Percentiles rank a stretch among this genome's conserved stretches.
Evolutionary conservation across 345 rosid species (phyloP).

Genomic region (Lumnitzera littorea): DNA sequence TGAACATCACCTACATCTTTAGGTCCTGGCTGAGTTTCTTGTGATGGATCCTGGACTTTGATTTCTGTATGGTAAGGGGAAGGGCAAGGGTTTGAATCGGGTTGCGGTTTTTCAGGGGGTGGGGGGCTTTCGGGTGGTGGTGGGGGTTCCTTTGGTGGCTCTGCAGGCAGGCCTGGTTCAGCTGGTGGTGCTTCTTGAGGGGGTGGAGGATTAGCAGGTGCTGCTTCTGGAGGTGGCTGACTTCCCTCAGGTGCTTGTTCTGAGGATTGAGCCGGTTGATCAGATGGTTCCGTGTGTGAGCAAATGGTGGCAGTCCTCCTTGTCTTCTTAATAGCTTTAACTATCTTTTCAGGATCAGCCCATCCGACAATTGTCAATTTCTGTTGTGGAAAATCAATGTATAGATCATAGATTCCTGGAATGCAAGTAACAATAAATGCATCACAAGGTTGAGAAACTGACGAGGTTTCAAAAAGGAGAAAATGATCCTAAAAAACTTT

Average conservation of each 20-base stretch:
- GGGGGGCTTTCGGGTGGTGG: conserved; percentile 22
- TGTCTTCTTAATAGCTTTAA: conserved; percentile 57
- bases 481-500: background rate
- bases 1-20: conserved; percentile 50
- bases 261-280: conserved; percentile 29
- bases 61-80: background rate
- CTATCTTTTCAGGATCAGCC: conserved; percentile 59
- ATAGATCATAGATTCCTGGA: conserved; percentile 54
- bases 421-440: background rate
- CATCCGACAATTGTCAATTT: conserved; percentile 60
- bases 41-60: background rate
- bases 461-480: background rate
- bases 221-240: conserved; percentile 22
- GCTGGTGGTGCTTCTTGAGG: conserved; percentile 37
- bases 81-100: conserved; percentile 1
- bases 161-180: conserved; percentile 27
- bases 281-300: conserved; percentile 35
- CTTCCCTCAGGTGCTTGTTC: conserved; percentile 35
- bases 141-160: conserved; percentile 34
- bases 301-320: conserved; percentile 57
- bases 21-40: conserved; percentile 19
- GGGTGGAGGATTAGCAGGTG: conserved; percentile 22
- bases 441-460: too few species aligned
- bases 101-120: conserved; percentile 7
- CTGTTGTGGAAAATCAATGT: conserved; percentile 54